Percentiles rank a stretch among this genome's conserved stretches.
Conservation (phyloP, 352 stramenopile genomes). For the Globisporangium nodosum region DNA sequence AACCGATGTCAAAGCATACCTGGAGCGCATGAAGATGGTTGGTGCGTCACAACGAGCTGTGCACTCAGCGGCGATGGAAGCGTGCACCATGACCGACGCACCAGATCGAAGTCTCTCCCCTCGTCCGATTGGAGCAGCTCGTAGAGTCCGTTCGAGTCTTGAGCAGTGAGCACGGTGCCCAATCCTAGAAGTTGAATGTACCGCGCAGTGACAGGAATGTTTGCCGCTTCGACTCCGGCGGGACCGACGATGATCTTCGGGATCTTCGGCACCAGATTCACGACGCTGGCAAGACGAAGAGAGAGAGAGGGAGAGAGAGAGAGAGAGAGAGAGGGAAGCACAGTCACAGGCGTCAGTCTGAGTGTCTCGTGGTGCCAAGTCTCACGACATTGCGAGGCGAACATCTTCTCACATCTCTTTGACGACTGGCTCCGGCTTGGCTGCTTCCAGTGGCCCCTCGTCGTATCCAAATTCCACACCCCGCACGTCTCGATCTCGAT, state of each 20-base stretch:
- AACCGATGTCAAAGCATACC: conserved; percentile 62
- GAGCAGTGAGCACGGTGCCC: conserved; percentile 36
- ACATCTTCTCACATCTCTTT: conserved; percentile 9
- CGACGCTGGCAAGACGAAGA: conserved; percentile 12
- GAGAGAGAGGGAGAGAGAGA: not conserved
- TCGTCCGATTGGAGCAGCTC: conserved; percentile 25
- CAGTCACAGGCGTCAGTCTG: not conserved
- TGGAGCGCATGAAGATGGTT: conserved; percentile 10
- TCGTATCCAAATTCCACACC: conserved; percentile 45
- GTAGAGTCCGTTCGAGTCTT: conserved; percentile 31
- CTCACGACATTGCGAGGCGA: not conserved
- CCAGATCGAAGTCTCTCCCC: conserved; percentile 38
- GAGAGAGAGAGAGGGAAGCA: not conserved
- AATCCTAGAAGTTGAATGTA: conserved; percentile 73
- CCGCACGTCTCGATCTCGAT: conserved; percentile 21
- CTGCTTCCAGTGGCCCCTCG: conserved; percentile 10
- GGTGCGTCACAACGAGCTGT: not conserved
- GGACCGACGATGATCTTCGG: conserved; percentile 59
- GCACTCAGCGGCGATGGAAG: not conserved
- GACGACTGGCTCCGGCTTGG: not conserved
- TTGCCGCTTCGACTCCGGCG: conserved; percentile 20
- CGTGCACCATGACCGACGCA: conserved; percentile 14
- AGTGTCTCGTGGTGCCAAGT: not conserved
- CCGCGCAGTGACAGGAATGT: conserved; percentile 40
- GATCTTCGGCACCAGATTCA: conserved; percentile 37